Evolutionary conservation across 306 rosid species (phyloP).

Genomic region (Ammopiptanthus mongolicus): DNA sequence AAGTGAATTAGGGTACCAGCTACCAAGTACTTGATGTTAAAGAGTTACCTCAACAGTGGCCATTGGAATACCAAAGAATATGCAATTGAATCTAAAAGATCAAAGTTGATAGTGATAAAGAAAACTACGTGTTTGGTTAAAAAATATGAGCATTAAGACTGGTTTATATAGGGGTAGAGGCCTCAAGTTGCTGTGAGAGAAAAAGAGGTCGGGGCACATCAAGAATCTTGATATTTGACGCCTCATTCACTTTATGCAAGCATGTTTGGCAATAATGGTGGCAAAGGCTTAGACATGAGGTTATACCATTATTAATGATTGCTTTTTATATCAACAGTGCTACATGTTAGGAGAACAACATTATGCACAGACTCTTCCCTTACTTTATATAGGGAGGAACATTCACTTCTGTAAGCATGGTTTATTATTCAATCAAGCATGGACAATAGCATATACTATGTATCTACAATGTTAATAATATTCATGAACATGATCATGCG

Average conservation of each 20-base stretch:
- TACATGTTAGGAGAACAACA: no score
- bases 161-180: constrained; percentile 38
- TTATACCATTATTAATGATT: constrained; percentile 11
- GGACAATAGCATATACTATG: no score
- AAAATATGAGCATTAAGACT: constrained; percentile 13
- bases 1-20: constrained; percentile 6
- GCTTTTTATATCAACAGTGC: no score
- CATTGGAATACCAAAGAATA: constrained; percentile 33
- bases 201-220: constrained; percentile 25
- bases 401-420: no score
- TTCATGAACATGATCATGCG: no score
- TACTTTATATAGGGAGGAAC: no score
- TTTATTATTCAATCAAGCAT: no score
- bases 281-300: constrained; percentile 33
- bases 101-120: not conserved
- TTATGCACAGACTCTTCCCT: no score
- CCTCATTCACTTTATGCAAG: constrained; percentile 34
- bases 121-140: constrained; percentile 26
- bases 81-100: not conserved
- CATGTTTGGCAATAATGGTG: constrained; percentile 47
- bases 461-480: no score
- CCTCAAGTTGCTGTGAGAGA: constrained; percentile 16
- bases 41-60: constrained; percentile 64
- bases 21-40: no score
- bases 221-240: constrained; percentile 75